These are phyloP conservation scores for Fomitopsis betulina DNA, from an alignment of 1,284 basidiomycete genomes.

Conservation along the genomic window DNA sequence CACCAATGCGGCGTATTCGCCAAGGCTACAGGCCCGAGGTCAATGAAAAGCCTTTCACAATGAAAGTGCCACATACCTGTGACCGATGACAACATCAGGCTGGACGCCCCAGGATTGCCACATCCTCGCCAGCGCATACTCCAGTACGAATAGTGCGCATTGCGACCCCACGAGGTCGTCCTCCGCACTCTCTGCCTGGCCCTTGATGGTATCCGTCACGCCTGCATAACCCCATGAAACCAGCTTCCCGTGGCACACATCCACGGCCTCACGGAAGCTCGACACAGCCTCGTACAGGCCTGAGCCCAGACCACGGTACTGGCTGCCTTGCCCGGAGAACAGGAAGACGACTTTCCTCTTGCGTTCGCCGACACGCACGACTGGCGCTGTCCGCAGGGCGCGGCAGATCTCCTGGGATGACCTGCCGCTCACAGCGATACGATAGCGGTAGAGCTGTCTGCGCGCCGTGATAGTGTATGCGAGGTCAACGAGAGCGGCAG, in stretches of 20 bases:
- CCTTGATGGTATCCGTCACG: constrained; percentile 41
- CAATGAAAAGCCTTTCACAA: not conserved
- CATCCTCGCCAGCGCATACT: constrained; percentile 53
- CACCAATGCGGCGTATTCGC: constrained; percentile 67
- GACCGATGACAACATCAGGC: constrained; percentile 56
- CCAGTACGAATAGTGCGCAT: constrained; percentile 51
- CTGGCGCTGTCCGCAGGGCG: constrained; percentile 34
- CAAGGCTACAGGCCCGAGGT: constrained; percentile 41
- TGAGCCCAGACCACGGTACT: constrained; percentile 61
- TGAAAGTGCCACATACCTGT: constrained; percentile 43
- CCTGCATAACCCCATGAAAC: constrained; percentile 44
- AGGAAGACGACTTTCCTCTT: constrained; percentile 47
- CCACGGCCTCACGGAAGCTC: constrained; percentile 44
- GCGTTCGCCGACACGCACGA: constrained; percentile 25
- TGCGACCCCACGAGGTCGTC: constrained; percentile 46
- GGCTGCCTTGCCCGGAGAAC: constrained; percentile 68
- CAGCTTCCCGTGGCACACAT: constrained; percentile 53
- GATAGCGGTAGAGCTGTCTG: constrained; percentile 48
- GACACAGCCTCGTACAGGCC: constrained; percentile 44
- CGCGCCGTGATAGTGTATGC: constrained; percentile 65
- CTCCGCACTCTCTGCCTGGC: constrained; percentile 1
- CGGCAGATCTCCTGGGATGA: constrained; percentile 40
- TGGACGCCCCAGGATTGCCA: constrained; percentile 65
- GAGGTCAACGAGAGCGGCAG: constrained; percentile 39
- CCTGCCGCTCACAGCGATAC: constrained; percentile 43